Conservation (phyloP, 23 red algal genomes). For the Rhodosorus marinus region DNA sequence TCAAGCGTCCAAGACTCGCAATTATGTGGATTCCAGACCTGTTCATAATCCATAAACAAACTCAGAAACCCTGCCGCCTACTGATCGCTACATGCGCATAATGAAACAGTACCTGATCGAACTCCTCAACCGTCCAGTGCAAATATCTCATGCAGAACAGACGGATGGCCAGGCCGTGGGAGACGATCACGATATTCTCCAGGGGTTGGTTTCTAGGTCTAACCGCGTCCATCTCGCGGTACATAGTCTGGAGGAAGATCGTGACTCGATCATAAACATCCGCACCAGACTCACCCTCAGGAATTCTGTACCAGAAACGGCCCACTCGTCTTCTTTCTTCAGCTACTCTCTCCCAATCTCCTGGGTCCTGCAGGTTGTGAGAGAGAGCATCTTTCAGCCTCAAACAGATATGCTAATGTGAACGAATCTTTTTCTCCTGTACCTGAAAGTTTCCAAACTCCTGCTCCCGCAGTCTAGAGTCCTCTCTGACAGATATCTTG, state of each 20-base stretch:
- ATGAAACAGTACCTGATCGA: too few relatives aligned
- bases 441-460: slow-evolving; percentile 7
- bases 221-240: slow-evolving; percentile 1
- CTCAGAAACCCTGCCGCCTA: too few relatives aligned
- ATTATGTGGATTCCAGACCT: slow-evolving; percentile 5
- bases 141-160: background rate
- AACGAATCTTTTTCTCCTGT: background rate
- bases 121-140: slow-evolving; percentile 1
- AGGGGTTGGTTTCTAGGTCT: background rate
- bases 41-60: background rate
- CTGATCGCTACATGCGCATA: too few relatives aligned
- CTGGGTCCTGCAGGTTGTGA: too few relatives aligned
- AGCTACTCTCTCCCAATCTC: background rate
- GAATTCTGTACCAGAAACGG: slow-evolving; percentile 3
- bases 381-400: too few relatives aligned
- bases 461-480: slow-evolving; percentile 5
- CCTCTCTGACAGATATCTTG: background rate
- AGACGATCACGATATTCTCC: slow-evolving; percentile 1
- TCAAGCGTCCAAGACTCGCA: slow-evolving; percentile 1
- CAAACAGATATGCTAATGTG: too few relatives aligned
- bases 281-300: slow-evolving; percentile 1
- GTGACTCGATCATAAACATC: slow-evolving; percentile 6
- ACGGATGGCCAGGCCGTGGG: background rate
- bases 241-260: background rate
- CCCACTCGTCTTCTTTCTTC: background rate